Evolutionary conservation across 2,329 filamentous ascomycete genomes (phyloP).

Genomic region (Aspergillus fructus): DNA sequence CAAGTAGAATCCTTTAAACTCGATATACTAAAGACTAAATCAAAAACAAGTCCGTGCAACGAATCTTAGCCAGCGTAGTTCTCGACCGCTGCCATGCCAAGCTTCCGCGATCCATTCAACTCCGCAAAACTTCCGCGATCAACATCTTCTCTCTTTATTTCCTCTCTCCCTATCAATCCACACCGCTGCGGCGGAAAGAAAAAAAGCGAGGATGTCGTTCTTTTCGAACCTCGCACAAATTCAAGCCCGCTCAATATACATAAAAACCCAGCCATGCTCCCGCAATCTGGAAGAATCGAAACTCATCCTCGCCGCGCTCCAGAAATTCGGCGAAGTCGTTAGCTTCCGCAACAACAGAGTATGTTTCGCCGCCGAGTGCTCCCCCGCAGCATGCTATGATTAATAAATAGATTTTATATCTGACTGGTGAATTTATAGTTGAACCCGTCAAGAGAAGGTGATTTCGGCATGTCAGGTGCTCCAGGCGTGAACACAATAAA

Average conservation of each 20-base stretch:
- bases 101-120: no score
- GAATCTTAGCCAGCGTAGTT: no score
- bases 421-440: not conserved
- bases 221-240: slow-evolving; percentile 17
- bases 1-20: no score
- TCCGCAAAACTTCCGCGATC: no score
- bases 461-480: no score
- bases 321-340: slow-evolving; percentile 43
- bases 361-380: not conserved
- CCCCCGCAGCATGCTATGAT: no score
- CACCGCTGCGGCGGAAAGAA: not conserved
- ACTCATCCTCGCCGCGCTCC: slow-evolving; percentile 35
- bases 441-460: not conserved
- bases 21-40: no score
- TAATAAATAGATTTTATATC: no score
- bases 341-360: slow-evolving; percentile 34
- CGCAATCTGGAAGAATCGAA: slow-evolving; percentile 34
- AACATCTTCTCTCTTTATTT: no score
- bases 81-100: no score
- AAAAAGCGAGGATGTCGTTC: slow-evolving; percentile 8
- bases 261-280: slow-evolving; percentile 29
- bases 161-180: no score
- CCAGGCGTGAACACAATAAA: slow-evolving; percentile 22
- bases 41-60: no score
- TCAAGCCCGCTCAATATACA: slow-evolving; percentile 26